Evolutionary conservation across 2,329 filamentous ascomycete species (phyloP).

Genomic region (Bipolaris sorokiniana): DNA sequence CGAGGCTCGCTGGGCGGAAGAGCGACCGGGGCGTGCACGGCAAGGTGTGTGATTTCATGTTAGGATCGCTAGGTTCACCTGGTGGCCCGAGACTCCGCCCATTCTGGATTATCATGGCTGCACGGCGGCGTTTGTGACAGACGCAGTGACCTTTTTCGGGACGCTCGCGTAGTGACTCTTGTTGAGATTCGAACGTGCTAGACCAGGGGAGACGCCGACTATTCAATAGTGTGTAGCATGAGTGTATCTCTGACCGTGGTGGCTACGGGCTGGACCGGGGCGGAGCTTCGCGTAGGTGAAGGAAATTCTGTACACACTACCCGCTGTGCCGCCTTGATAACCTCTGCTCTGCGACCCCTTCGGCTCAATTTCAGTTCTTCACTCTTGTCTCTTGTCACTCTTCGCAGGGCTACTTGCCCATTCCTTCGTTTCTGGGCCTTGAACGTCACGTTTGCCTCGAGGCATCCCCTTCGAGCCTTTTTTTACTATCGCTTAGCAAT

Average conservation of each 20-base stretch:
- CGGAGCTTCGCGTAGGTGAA: constrained; percentile 10
- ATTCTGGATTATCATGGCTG: constrained; percentile 12
- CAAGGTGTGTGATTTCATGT: constrained; percentile 9
- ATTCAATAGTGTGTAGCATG: constrained; percentile 19
- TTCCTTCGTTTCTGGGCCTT: constrained; percentile 13
- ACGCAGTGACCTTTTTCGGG: constrained; percentile 15
- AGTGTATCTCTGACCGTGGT: constrained; percentile 16
- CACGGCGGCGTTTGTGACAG: constrained; percentile 14
- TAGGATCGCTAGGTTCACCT: constrained; percentile 7
- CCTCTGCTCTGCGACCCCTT: constrained; percentile 14
- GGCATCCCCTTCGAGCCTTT: constrained; percentile 6
- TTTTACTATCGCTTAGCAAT: constrained; percentile 17
- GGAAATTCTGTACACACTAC: constrained; percentile 17
- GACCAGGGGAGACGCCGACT: constrained; percentile 14
- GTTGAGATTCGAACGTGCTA: constrained; percentile 17
- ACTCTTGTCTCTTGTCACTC: constrained; percentile 8
- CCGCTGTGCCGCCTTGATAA: constrained; percentile 18
- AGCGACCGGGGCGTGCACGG: constrained; percentile 15
- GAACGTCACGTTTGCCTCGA: constrained; percentile 1
- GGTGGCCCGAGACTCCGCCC: constrained; percentile 6
- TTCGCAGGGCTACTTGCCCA: constrained; percentile 17
- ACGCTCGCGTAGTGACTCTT: constrained; percentile 10
- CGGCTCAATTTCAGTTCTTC: constrained; percentile 10
- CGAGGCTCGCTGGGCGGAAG: constrained; percentile 8
- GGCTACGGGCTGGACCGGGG: constrained; percentile 9